A percentile compares a stretch with the other conserved stretches of the same genome.
These are phyloP conservation scores for Xylariales sp. DNA, from an alignment of 2,329 filamentous ascomycete genomes.

Conservation along the genomic window DNA sequence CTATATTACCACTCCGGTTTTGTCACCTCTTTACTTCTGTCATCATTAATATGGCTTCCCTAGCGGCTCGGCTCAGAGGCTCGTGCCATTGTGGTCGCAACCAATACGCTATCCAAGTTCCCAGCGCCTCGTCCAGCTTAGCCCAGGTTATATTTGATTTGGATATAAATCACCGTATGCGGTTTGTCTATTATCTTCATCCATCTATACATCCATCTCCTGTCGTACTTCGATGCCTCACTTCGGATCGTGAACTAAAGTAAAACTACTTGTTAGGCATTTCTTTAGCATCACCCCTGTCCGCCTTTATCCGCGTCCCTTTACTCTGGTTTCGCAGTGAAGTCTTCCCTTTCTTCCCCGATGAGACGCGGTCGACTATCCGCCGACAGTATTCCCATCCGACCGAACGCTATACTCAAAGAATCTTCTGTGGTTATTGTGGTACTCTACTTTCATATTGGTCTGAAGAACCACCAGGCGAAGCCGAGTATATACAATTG, in stretches of 20 bases:
- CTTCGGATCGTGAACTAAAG: slow-evolving; percentile 6
- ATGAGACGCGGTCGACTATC: slow-evolving; percentile 77
- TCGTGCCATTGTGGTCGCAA: slow-evolving; percentile 89
- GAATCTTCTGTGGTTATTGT: no score
- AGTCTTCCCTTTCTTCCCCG: slow-evolving; percentile 63
- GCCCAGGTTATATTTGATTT: slow-evolving; percentile 82
- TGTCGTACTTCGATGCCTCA: background rate
- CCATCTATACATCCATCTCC: background rate
- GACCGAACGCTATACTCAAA: no score
- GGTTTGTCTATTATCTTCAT: background rate
- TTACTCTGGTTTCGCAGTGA: no score
- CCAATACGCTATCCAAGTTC: slow-evolving; percentile 79
- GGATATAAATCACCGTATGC: slow-evolving; percentile 77
- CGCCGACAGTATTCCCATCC: slow-evolving; percentile 72
- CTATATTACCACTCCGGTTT: background rate
- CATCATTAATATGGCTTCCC: slow-evolving; percentile 26
- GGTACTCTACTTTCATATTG: no score
- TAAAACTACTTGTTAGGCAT: no score
- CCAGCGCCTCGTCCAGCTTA: slow-evolving; percentile 64
- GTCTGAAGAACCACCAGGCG: no score
- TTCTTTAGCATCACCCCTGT: no score
- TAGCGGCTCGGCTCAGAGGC: slow-evolving; percentile 66
- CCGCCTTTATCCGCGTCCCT: no score
- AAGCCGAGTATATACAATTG: no score
- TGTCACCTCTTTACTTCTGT: background rate